phyloP scores from a whole-genome alignment of 108 stramenopile genomes.

The Thalassiosira profunda region DNA sequence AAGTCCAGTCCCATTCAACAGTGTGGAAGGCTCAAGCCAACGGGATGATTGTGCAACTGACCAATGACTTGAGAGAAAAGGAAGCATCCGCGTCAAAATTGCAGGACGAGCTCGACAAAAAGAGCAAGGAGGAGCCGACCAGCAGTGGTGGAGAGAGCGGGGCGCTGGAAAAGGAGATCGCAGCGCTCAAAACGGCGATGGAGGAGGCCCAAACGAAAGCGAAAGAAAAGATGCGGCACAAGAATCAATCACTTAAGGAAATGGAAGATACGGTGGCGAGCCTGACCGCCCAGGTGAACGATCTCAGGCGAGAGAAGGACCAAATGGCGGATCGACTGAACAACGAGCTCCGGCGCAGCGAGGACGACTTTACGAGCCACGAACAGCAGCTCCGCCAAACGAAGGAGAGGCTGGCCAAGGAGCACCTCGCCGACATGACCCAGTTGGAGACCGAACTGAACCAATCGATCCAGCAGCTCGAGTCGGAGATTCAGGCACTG shows the following conservation, averaged over 20 bases:
- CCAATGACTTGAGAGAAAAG: constrained; percentile 20
- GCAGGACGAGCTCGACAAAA: too few species aligned
- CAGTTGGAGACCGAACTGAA: constrained; percentile 45
- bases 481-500: constrained; percentile 31
- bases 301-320: constrained; percentile 37
- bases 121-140: too few species aligned
- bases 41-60: constrained; percentile 17
- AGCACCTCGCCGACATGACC: constrained; percentile 22
- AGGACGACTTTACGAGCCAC: constrained; percentile 17
- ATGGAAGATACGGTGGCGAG: constrained; percentile 30
- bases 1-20: constrained; percentile 8
- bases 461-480: constrained; percentile 30
- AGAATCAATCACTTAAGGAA: constrained; percentile 37
- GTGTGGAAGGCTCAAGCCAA: constrained; percentile 31
- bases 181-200: neutral
- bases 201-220: constrained; percentile 28
- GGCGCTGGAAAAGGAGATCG: neutral
- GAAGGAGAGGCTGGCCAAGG: constrained; percentile 31
- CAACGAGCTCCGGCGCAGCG: constrained; percentile 18
- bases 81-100: constrained; percentile 12
- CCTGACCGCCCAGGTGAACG: constrained; percentile 24
- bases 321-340: constrained; percentile 5
- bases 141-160: neutral
- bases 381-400: constrained; percentile 32
- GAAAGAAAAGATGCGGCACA: constrained; percentile 32